Conservation (phyloP, 2,329 filamentous ascomycete species). For the Calonectria montana region DNA sequence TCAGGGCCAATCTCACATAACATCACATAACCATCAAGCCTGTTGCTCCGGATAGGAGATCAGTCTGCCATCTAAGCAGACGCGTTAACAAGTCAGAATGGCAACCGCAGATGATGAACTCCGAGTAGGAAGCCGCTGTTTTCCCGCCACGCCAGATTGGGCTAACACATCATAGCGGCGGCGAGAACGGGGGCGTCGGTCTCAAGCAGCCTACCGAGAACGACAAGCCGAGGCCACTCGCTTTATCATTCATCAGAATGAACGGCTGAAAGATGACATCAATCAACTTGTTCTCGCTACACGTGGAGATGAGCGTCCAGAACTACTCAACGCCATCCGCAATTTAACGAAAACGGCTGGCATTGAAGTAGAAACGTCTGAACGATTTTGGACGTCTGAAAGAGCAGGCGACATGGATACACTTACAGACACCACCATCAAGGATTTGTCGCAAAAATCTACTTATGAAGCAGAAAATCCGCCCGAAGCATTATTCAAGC, state of each 20-base stretch:
- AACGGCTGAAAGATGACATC: conserved; percentile 11
- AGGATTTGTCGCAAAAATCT: neutral
- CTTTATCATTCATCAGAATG: conserved; percentile 36
- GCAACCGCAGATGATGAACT: conserved; percentile 7
- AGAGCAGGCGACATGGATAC: neutral
- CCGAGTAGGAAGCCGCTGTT: neutral
- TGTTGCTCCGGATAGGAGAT: neutral
- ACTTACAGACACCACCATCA: neutral
- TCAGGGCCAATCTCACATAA: neutral
- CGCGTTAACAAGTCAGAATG: neutral
- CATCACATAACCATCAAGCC: neutral
- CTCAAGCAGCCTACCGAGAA: conserved; percentile 47
- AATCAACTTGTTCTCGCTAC: neutral
- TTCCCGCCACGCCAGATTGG: neutral
- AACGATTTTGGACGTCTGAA: fast-evolving
- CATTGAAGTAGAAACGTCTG: neutral
- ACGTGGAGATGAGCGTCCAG: conserved; percentile 17
- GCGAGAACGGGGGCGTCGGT: conserved; percentile 44
- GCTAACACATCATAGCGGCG: conserved; percentile 29
- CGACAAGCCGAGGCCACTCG: conserved; percentile 37
- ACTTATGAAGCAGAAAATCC: neutral
- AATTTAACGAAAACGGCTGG: conserved; percentile 18
- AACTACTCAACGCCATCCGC: conserved; percentile 16
- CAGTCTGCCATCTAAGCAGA: neutral
- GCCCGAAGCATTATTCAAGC: neutral